Base-by-base conservation (phyloP, 257 asterid genomes). In the Capsicum rhomboideum region DNA sequence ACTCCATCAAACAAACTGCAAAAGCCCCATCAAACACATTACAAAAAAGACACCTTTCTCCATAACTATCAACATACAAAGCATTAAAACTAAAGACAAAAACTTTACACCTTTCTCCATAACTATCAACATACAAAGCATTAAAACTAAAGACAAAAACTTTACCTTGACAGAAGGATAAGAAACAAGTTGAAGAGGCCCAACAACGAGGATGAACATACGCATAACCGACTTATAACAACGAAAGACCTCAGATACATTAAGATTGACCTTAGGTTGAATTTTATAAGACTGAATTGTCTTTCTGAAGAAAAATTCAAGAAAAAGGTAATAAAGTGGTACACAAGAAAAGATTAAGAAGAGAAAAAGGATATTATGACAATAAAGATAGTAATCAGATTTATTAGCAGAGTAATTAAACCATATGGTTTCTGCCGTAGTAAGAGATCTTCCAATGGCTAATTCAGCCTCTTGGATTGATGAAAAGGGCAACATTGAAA, bases 221-320 rank as follows among this genome's bases (percentile, higher is more conserved):
- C 96, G 93, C 98, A 96, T 94, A 63, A 96, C 99, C 8, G 97
- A 89, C 86, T 91, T 92, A 89, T 94, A 96, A 88, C 99, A 96
- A 58, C 78, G 78, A 84, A 94, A 80, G 13, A 88, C 66, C 17
- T 96, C 98, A 12, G 94, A 86, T 10, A 90, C 74, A 2, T 97
- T 82, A 83, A 93, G 94, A 23, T 85, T 89, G 69, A 93, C 97
- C 55, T 93, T 96, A 64, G 98, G 97, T 66, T 96, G 99, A 42
- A 96, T 93, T 86, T 96, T 96, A 88, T 86, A 93, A 16, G 90
- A 82, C 29, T 49, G 64, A 53, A 94, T 79, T 2, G 89, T 84
- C 6, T 86, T 88, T 21, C 66, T 52, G 82, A 90, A 89, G 82
- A 91, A 88, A 84, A 69, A 56, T 46, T 96, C 97, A 17, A 97